Evolutionary conservation across 192 early-diverging fungal genomes (phyloP), one percentile per base, ranked within the genome.

Genomic region (Bifiguratus adelaidae): DNA sequence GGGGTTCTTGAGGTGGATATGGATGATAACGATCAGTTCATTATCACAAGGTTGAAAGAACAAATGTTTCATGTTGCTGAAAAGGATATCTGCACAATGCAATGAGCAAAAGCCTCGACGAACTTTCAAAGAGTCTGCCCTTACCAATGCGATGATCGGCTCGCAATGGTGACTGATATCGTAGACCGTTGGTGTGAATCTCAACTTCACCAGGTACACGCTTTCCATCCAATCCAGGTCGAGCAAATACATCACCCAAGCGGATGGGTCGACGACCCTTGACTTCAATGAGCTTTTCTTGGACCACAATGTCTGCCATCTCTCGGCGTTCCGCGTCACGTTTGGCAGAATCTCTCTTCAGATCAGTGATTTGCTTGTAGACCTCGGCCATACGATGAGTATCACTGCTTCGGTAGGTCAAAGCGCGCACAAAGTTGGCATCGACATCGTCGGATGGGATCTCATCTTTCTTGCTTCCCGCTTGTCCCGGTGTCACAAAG

Each of bases 41-140:
- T 84, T 75, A 54, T 99, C 96, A 67, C 94, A 99, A 19, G 94
- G 92, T 60, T 99, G 96, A 73, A 94, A 99, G 62, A 97, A 89
- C 41, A 99, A 50, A 56, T 99, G 96, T 54, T 89, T 84, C 54
- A 99, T 85, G 62, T 99, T 99, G 71, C 84, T 90, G 58, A 99
- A 99, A 47, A 99, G 62, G 25, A 99, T 76, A 63, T 97, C 90
- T 74, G 20, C 3, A 19, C 16, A 50, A 15, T 20, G 56, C 4
- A 30, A 30, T 15, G 21, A 11, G 34, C 7, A 53, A 24, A 45
- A 41, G 24, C 15, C 22, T 38, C 5, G 22, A 15, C 22, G 5
- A 37, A 29, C 22, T 40, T 40, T 5, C 15, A 15, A 40, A 40
- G 13, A 33, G 16, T 13, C 22, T 43, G 30, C 24, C 11, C 47